Conservation (phyloP, 148 eudicot species). For the Rhododendron griersonianum region DNA sequence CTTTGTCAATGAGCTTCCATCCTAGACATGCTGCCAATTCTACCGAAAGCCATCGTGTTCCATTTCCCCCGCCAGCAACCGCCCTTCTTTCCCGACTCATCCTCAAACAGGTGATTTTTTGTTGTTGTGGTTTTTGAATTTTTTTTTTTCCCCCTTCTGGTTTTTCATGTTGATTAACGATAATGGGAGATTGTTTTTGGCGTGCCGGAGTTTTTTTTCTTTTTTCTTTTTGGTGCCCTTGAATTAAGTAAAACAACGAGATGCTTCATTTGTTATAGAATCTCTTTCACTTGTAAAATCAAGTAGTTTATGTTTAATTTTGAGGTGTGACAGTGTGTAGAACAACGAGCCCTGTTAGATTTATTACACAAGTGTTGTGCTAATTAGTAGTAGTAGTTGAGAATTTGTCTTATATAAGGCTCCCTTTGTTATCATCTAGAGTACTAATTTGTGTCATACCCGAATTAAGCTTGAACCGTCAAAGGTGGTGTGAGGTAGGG, state of each 20-base stretch:
- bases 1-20: too few species aligned
- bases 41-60: neutral
- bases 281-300: neutral
- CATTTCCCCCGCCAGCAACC: neutral
- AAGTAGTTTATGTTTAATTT: neutral
- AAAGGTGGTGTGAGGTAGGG: neutral
- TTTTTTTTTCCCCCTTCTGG: neutral
- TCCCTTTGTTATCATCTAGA: neutral
- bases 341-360: neutral
- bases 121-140: neutral
- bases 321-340: neutral
- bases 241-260: neutral
- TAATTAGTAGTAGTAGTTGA: neutral
- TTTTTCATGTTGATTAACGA: neutral
- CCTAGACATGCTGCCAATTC: too few species aligned
- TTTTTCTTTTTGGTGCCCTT: neutral
- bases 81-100: neutral
- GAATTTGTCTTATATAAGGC: neutral
- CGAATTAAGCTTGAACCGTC: neutral
- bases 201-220: neutral
- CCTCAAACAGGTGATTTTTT: neutral
- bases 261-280: neutral
- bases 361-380: neutral
- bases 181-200: neutral
- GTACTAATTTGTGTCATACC: neutral